Conservation (phyloP, 495 filamentous ascomycete genomes). For the Chaetomium fimeti region DNA sequence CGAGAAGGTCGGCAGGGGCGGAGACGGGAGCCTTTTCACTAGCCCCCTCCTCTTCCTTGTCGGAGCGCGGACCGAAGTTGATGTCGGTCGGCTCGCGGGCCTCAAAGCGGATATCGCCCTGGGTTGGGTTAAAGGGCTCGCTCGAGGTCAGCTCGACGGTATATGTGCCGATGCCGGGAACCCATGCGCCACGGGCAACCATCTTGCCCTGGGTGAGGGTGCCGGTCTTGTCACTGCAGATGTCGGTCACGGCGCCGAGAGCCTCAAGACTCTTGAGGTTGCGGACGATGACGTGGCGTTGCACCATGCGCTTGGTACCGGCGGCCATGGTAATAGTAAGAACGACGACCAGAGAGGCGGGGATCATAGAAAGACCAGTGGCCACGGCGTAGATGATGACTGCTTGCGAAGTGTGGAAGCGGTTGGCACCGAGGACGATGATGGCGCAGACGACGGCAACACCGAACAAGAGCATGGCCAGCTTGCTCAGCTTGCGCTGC, state of each 20-base stretch:
- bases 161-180: constrained; percentile 60
- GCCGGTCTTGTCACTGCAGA: constrained; percentile 85
- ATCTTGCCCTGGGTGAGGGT: constrained; percentile 73
- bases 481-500: constrained; percentile 72
- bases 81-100: constrained; percentile 31
- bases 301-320: constrained; percentile 73
- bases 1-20: constrained; percentile 22
- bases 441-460: constrained; percentile 72
- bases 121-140: constrained; percentile 46
- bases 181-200: constrained; percentile 77
- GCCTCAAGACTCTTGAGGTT: constrained; percentile 74
- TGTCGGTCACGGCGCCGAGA: constrained; percentile 79
- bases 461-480: constrained; percentile 72
- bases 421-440: constrained; percentile 75
- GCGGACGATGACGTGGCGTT: constrained; percentile 72
- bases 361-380: constrained; percentile 67
- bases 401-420: constrained; percentile 67
- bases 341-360: constrained; percentile 66
- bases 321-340: constrained; percentile 75
- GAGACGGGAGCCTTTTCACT: constrained; percentile 9
- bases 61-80: constrained; percentile 24
- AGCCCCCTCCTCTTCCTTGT: constrained; percentile 11
- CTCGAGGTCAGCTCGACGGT: constrained; percentile 55
- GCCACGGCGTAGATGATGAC: constrained; percentile 83
- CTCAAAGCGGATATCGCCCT: constrained; percentile 31